Percentiles rank a stretch among this genome's conserved stretches.
phyloP scores from a whole-genome alignment of 805 yeast species.

The Zygotorulaspora danielsina region DNA sequence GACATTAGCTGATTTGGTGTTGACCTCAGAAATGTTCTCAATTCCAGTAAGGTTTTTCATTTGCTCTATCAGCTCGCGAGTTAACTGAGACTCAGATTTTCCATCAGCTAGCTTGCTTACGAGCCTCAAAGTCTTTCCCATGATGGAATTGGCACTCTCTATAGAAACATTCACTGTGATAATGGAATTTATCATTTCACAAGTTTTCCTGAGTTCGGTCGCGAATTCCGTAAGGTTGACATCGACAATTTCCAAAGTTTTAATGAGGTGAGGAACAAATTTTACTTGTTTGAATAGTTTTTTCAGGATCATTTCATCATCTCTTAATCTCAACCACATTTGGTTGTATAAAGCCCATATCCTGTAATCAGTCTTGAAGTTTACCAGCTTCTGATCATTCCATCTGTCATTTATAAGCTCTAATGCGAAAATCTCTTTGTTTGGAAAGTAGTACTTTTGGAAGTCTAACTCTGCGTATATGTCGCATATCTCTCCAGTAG shows the following conservation, averaged over 20 bases:
- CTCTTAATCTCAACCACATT: slow-evolving; percentile 37
- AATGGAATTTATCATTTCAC: slow-evolving; percentile 24
- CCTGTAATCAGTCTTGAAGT: slow-evolving; percentile 41
- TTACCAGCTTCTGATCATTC: slow-evolving; percentile 42
- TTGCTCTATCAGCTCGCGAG: slow-evolving; percentile 16
- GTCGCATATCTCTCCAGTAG: slow-evolving; percentile 41
- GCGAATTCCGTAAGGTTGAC: slow-evolving; percentile 12
- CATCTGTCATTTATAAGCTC: slow-evolving; percentile 60
- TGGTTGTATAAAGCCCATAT: slow-evolving; percentile 50
- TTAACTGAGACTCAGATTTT: slow-evolving; percentile 1
- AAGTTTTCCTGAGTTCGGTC: slow-evolving; percentile 16
- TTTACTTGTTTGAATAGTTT: slow-evolving; percentile 42
- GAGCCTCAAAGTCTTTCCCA: slow-evolving; percentile 20
- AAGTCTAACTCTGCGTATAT: slow-evolving; percentile 36
- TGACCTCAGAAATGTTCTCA: slow-evolving; percentile 14
- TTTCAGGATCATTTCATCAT: slow-evolving; percentile 34
- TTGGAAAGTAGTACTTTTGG: slow-evolving; percentile 48
- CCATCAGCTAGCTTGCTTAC: slow-evolving; percentile 4
- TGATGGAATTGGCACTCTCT: slow-evolving; percentile 23
- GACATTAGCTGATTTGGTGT: slow-evolving; percentile 18
- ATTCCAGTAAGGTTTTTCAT: slow-evolving; percentile 24
- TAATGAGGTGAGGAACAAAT: slow-evolving; percentile 32
- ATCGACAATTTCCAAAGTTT: slow-evolving; percentile 17
- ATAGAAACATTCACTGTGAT: slow-evolving; percentile 26
- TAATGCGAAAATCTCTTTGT: slow-evolving; percentile 49